Conservation (phyloP, 2,329 filamentous ascomycete species). For the Fusarium xyrophilum region DNA sequence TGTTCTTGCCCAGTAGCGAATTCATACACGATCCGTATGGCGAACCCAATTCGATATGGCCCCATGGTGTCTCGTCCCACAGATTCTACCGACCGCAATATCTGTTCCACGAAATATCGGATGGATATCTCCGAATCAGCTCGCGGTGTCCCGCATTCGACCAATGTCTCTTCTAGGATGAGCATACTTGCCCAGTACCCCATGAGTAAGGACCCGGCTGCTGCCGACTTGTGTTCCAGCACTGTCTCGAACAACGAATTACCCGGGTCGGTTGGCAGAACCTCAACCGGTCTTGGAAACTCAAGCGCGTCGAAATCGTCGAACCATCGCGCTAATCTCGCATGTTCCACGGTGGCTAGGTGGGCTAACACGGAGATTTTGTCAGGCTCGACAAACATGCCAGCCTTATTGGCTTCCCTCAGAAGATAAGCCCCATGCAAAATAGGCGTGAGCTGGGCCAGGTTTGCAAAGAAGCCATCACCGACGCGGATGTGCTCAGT, state of each 20-base stretch:
- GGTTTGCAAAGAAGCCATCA: constrained; percentile 46
- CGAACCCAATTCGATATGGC: constrained; percentile 48
- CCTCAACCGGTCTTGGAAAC: constrained; percentile 38
- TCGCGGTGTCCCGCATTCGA: constrained; percentile 43
- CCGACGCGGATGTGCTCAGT: constrained; percentile 38
- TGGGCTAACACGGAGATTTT: constrained; percentile 43
- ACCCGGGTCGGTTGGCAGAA: constrained; percentile 41
- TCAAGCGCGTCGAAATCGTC: constrained; percentile 38
- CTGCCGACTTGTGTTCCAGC: constrained; percentile 43
- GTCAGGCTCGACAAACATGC: constrained; percentile 41
- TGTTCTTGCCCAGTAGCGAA: constrained; percentile 46
- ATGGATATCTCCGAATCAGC: constrained; percentile 39
- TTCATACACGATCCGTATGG: constrained; percentile 50
- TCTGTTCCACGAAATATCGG: constrained; percentile 41
- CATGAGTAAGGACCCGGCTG: constrained; percentile 48
- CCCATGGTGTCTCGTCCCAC: constrained; percentile 49
- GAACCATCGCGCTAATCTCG: constrained; percentile 47
- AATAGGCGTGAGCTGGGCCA: constrained; percentile 47
- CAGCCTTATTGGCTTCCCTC: constrained; percentile 42
- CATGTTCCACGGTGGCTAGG: constrained; percentile 40
- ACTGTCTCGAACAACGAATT: constrained; percentile 45
- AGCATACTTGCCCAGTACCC: constrained; percentile 50
- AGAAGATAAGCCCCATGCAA: constrained; percentile 45
- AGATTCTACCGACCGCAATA: constrained; percentile 49
- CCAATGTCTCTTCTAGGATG: constrained; percentile 50